Base-by-base conservation (phyloP, 2,329 filamentous ascomycete species). In the Clathrospora elynae region DNA sequence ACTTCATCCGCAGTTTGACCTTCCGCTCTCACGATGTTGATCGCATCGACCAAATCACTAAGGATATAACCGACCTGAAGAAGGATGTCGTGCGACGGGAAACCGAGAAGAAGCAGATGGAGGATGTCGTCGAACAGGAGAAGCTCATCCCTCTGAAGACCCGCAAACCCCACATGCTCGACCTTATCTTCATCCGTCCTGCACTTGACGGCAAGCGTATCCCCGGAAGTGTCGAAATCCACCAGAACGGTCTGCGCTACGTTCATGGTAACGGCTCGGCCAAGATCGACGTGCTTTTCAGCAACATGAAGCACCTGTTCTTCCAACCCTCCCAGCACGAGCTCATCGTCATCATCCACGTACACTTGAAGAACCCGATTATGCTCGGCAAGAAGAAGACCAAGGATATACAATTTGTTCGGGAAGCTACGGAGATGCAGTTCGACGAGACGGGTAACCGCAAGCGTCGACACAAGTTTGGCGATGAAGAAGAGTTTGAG, bases 301-400 rank as follows among this genome's bases (percentile, higher is more conserved):
- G 89, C 75, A 99, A 99, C 74, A 89, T 99, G 69, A 95, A 95
- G 71, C 93, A 99, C 68, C 79, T 99, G 2, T 99, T 99, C 78
- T 99, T 99, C 78, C 93, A 99, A 71, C 93, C 95, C 18, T 97
- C 90, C 63, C 87, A 90, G 60, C 90, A 96, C 64, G 93, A 99
- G 71, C 76, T 99, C 62, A 95, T 99, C 56, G 95, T 99, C 55
- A 89, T 99, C 61, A 96, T 99, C 57, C 93, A 99, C 70, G 88
- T 99, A 42, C 93, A 99, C 70, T 82, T 99, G 35, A 96, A 96
- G 74, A 95, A 96, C 50, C 93, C 93, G 2, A 97, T 99, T 68
- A 90, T 99, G 71, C 88, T 99, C 51, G 93, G 93, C 49, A 97
- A 96, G 79, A 95, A 95, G 76, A 99, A 99, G 82, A 95, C 93